A percentile compares a stretch with the other conserved stretches of the same genome.
phyloP scores from a whole-genome alignment of 345 rosid species.

The Linum tenue region DNA sequence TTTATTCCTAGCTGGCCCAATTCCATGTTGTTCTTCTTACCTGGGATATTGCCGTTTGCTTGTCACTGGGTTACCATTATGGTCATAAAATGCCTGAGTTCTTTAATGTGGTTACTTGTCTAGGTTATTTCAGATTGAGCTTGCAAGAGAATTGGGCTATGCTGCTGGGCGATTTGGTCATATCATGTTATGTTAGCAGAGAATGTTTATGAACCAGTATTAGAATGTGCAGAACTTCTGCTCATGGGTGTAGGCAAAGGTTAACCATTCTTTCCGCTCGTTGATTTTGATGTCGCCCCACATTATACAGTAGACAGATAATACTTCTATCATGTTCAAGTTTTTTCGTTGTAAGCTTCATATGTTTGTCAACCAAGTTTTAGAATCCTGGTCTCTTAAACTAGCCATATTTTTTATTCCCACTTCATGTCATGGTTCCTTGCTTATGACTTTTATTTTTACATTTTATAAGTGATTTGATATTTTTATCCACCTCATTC shows the following conservation, averaged over 20 bases:
- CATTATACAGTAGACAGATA: too few relatives aligned
- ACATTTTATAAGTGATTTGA: too few relatives aligned
- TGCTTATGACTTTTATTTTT: background rate
- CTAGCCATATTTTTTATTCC: too few relatives aligned
- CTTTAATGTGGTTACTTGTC: conserved; percentile 42
- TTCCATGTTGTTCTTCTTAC: too few relatives aligned
- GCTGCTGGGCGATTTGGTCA: conserved; percentile 97
- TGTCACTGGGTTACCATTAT: background rate
- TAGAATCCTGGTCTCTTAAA: too few relatives aligned
- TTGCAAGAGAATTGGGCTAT: conserved; percentile 93
- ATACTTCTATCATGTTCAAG: background rate
- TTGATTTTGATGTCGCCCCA: background rate
- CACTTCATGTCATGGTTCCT: background rate
- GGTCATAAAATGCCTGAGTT: conserved; percentile 27
- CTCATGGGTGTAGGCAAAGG: conserved; percentile 92
- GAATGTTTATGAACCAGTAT: conserved; percentile 90
- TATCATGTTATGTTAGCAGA: conserved; percentile 98
- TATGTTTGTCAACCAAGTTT: background rate
- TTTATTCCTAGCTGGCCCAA: too few relatives aligned
- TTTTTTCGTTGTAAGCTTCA: background rate
- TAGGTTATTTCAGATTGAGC: conserved; percentile 94
- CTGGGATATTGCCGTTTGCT: too few relatives aligned
- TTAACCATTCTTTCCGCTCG: conserved; percentile 15
- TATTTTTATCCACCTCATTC: background rate
- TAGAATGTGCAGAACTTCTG: conserved; percentile 83